A percentile compares a stretch with the other conserved stretches of the same genome.
Evolutionary conservation across 139 green algal species (phyloP).

Genomic region (Diplosphaera chodatii): DNA sequence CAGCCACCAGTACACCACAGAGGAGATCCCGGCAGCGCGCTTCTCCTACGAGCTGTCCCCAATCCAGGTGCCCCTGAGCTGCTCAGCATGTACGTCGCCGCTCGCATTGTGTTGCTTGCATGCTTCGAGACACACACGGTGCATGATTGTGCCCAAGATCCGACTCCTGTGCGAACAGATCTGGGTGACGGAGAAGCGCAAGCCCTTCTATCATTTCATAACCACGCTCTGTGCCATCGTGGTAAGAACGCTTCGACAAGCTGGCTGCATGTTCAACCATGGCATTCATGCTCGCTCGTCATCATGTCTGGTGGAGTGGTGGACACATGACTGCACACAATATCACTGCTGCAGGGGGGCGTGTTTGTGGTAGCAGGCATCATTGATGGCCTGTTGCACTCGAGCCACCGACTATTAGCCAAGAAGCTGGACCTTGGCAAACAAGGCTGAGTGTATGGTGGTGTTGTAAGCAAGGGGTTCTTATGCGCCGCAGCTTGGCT

Average conservation of each 20-base stretch:
- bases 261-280: too few relatives aligned
- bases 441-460: conserved; percentile 30
- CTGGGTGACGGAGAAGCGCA: conserved; percentile 50
- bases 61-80: conserved; percentile 47
- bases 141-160: too few relatives aligned
- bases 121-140: too few relatives aligned
- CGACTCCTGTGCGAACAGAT: conserved; percentile 31
- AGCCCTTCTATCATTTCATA: conserved; percentile 76
- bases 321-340: too few relatives aligned
- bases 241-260: too few relatives aligned
- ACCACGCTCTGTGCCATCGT: conserved; percentile 77
- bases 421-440: conserved; percentile 80
- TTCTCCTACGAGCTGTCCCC: conserved; percentile 73
- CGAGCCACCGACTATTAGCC: conserved; percentile 32
- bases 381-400: conserved; percentile 72
- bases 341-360: conserved; percentile 54
- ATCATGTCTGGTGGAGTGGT: too few relatives aligned
- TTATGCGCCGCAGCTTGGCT: too few relatives aligned
- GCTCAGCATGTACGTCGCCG: too few relatives aligned
- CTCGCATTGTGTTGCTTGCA: too few relatives aligned
- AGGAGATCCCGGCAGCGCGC: conserved; percentile 60
- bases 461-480: too few relatives aligned
- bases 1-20: conserved; percentile 71
- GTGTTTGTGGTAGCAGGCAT: conserved; percentile 89
- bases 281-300: too few relatives aligned